Base-by-base conservation (phyloP, 2,329 filamentous ascomycete genomes). In the Claviceps africana region DNA sequence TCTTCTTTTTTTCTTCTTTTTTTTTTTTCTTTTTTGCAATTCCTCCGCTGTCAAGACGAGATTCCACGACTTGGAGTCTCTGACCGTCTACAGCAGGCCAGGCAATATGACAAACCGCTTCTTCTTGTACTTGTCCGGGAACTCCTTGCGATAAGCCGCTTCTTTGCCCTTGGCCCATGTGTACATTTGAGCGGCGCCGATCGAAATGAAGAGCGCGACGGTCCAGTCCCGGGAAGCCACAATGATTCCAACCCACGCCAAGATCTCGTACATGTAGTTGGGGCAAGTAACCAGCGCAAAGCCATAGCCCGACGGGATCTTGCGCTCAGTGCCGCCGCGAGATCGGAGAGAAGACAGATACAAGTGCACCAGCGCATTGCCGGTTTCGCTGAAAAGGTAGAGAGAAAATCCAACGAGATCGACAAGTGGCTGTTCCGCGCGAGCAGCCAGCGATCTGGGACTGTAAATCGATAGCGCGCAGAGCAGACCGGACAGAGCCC, bases 141-240 rank as follows among this genome's bases (percentile, higher is more conserved):
- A 95, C 67, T 95, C 87, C 68, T 85, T 85, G 61, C 93, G 82
- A 67, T 96, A 93, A 53, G 87, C 82, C 64, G 75, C 80, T 77
- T 98, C 93, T 78, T 96, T 97, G 75, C 88, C 91, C 70, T 79
- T 79, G 40, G 85, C 91, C 93, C 93, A 98, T 50, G 74, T 67
- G 53, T 78, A 81, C 93, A 98, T 97, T 70, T 90, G 88, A 25
- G 71, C 76, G 17, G 76, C 78, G 35, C 88, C 88, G 50, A 88
- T 75, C 25, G 75, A 65, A 55, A 86, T 82, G 69, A 97, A 97
- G 21, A 95, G 59, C 17, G 82, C 72, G 0, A 93, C 86, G 49
- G 82, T 79, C 73, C 85, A 85, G 70, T 84, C 90, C 62, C 87
- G 83, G 60, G 82, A 89, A 51, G 91, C 78, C 44, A 95, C 65